Conservation (phyloP, 331 rosid genomes). For the Acacia concinna region DNA sequence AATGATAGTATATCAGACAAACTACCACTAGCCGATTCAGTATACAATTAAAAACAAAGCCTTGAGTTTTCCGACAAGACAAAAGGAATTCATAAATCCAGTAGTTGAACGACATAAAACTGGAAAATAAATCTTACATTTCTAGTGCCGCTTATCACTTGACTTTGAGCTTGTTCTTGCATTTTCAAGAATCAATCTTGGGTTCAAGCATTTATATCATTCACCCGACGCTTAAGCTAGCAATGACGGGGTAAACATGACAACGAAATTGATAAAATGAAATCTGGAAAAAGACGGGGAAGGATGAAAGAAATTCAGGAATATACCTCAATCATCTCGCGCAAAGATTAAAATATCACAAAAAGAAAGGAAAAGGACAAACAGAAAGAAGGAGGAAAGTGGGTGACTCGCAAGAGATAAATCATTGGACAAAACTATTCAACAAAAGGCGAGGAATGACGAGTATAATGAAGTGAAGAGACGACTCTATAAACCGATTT, state of each 20-base stretch:
- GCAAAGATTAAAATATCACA: background rate
- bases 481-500: background rate
- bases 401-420: background rate
- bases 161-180: conserved; percentile 6
- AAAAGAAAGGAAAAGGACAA: background rate
- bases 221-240: background rate
- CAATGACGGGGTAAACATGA: background rate
- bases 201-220: background rate
- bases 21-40: background rate
- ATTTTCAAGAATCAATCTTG: background rate
- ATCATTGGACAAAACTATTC: background rate
- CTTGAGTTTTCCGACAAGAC: background rate
- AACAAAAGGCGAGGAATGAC: background rate
- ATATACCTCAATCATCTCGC: background rate
- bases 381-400: background rate
- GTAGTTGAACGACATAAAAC: background rate
- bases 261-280: background rate
- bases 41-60: background rate
- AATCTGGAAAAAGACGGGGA: background rate
- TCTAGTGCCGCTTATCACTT: background rate
- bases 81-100: no score
- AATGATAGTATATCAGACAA: background rate
- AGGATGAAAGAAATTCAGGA: background rate
- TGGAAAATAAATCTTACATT: conserved; percentile 8
- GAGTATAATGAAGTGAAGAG: background rate